A percentile compares a stretch with the other conserved stretches of the same genome.
These are phyloP conservation scores for Galerina marginata DNA, from an alignment of 768 basidiomycete species.

Conservation along the genomic window DNA sequence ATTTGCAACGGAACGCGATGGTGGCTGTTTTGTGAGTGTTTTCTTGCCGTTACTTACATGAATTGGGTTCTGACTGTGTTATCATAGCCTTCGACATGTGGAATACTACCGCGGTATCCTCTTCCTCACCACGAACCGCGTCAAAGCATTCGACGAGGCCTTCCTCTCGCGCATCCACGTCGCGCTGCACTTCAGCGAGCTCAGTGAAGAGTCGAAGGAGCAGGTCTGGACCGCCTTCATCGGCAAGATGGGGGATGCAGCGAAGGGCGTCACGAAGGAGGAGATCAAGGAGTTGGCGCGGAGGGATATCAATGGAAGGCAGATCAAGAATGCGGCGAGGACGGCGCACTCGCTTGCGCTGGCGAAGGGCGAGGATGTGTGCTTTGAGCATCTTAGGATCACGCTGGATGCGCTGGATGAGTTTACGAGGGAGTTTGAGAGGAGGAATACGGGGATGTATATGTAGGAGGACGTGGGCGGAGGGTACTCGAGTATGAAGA, in stretches of 20 bases:
- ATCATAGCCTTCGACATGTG: conserved; percentile 55
- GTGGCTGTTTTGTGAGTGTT: conserved; percentile 64
- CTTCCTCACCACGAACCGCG: conserved; percentile 62
- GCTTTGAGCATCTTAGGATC: conserved; percentile 56
- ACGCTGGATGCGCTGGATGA: conserved; percentile 69
- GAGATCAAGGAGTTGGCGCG: conserved; percentile 53
- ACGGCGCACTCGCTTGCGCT: conserved; percentile 65
- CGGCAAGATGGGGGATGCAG: conserved; percentile 44
- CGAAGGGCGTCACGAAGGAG: conserved; percentile 39
- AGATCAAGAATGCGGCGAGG: conserved; percentile 73
- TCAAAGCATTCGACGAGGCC: conserved; percentile 68
- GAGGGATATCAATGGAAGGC: conserved; percentile 63
- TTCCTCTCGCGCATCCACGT: conserved; percentile 73
- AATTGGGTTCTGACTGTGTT: conserved; percentile 14
- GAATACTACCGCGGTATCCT: conserved; percentile 64
- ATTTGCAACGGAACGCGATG: conserved; percentile 72
- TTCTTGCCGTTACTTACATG: background rate
- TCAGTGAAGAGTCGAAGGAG: conserved; percentile 53
- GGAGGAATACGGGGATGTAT: conserved; percentile 15
- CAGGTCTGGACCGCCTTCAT: conserved; percentile 72
- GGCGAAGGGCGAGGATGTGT: conserved; percentile 51
- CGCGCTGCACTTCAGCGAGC: conserved; percentile 66
- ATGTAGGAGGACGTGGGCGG: background rate
- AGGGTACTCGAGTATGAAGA: no score
- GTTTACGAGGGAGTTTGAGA: conserved; percentile 53